Evolutionary conservation across 441 rosid species (phyloP).

Genomic region (Raphanus hybrid): DNA sequence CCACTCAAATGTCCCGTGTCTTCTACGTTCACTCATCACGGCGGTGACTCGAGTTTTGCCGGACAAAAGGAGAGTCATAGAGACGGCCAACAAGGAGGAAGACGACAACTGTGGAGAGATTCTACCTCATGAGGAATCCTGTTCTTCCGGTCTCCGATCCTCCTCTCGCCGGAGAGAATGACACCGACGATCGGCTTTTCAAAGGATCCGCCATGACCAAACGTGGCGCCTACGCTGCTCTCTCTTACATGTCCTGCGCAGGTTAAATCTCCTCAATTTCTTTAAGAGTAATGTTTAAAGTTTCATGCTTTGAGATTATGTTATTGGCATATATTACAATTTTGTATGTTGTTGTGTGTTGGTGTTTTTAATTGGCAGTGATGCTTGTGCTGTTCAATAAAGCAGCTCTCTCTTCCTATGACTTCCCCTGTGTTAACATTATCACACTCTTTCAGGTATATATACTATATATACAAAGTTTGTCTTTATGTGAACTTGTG

Average conservation of each 20-base stretch:
- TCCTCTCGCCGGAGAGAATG: conserved; percentile 57
- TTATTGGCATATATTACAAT: background rate
- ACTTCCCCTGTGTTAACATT: conserved; percentile 79
- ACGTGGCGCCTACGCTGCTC: conserved; percentile 83
- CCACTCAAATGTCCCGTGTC: too few species aligned
- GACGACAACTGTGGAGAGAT: too few species aligned
- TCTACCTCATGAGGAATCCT: conserved; percentile 43
- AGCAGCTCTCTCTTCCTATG: conserved; percentile 95
- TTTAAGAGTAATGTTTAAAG: background rate
- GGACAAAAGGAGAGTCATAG: too few species aligned
- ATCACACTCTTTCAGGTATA: conserved; percentile 81
- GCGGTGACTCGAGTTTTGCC: too few species aligned
- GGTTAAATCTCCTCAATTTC: conserved; percentile 46
- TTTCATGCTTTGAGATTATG: background rate
- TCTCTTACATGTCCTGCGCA: conserved; percentile 92
- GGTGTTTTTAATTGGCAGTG: conserved; percentile 49
- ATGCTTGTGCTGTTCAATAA: conserved; percentile 87
- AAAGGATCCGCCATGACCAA: conserved; percentile 95
- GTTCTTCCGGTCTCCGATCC: conserved; percentile 75
- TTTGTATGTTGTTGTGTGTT: background rate
- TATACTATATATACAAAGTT: background rate
- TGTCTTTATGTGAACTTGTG: conserved; percentile 20
- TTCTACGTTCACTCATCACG: too few species aligned
- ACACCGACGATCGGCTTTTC: conserved; percentile 61
- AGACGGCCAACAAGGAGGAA: too few species aligned